These are phyloP conservation scores for Fusarium sp. DNA, from an alignment of 2,329 filamentous ascomycete species.

Conservation along the genomic window DNA sequence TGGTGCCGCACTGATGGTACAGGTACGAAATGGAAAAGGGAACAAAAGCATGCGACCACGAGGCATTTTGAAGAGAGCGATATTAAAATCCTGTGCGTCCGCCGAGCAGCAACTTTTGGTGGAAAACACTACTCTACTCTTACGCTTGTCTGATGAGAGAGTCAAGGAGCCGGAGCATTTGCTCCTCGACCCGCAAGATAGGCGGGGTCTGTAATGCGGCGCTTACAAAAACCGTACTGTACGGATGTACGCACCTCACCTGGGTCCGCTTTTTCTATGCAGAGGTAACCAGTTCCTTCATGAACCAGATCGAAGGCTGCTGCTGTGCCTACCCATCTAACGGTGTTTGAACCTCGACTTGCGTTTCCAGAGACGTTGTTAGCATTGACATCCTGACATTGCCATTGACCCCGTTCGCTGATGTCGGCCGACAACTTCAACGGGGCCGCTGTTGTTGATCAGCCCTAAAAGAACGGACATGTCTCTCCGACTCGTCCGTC, in stretches of 20 bases:
- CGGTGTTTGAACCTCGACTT: background rate
- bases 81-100: conserved; percentile 46
- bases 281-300: conserved; percentile 12
- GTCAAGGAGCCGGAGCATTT: conserved; percentile 49
- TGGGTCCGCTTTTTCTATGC: conserved; percentile 29
- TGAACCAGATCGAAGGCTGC: background rate
- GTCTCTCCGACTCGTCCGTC: conserved; percentile 16
- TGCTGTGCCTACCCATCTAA: background rate
- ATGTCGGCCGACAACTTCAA: conserved; percentile 3
- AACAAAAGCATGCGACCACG: conserved; percentile 41
- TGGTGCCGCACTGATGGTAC: conserved; percentile 24
- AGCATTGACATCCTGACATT: background rate
- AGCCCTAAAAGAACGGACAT: background rate
- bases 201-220: conserved; percentile 47
- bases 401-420: background rate
- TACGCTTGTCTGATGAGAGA: conserved; percentile 41
- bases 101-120: conserved; percentile 40
- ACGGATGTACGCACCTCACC: conserved; percentile 15
- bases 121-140: conserved; percentile 36
- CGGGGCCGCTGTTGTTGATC: conserved; percentile 9
- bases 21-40: conserved; percentile 18
- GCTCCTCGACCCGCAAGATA: conserved; percentile 49
- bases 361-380: background rate
- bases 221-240: conserved; percentile 45
- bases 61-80: conserved; percentile 49